phyloP scores from a whole-genome alignment of 2,329 filamentous ascomycete species.

The Beauveria scarabaeidicola region DNA sequence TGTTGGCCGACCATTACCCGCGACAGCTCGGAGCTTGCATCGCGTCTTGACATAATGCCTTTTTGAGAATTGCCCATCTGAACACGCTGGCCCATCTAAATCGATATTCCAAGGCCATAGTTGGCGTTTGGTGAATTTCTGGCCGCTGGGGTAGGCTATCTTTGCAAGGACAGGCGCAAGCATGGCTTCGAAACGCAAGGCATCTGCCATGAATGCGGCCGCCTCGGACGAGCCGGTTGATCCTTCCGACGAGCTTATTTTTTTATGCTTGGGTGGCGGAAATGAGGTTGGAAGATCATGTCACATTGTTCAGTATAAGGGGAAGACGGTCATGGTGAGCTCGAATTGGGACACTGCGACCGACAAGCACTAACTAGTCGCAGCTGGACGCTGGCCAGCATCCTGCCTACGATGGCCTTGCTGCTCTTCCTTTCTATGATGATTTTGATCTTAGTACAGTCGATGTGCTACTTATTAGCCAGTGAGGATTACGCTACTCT shows the following conservation, averaged over 20 bases:
- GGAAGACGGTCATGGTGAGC: constrained; percentile 92
- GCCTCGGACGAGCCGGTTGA: constrained; percentile 78
- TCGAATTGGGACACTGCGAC: neutral
- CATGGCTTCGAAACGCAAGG: constrained; percentile 95
- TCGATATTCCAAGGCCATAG: neutral
- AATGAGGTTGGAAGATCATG: constrained; percentile 97
- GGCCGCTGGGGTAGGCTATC: neutral
- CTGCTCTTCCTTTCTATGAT: constrained; percentile 92
- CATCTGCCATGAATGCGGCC: constrained; percentile 59
- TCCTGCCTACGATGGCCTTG: constrained; percentile 89
- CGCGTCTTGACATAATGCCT: constrained; percentile 11
- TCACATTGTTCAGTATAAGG: constrained; percentile 98
- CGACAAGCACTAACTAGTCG: neutral
- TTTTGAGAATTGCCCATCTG: neutral
- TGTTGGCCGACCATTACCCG: constrained; percentile 21
- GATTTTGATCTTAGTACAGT: constrained; percentile 97
- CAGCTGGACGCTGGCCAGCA: constrained; percentile 96
- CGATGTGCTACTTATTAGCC: constrained; percentile 94
- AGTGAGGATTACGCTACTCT: constrained; percentile 62
- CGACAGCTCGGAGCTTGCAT: neutral
- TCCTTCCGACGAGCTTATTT: constrained; percentile 87
- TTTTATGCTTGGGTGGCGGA: constrained; percentile 85
- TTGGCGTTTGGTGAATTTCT: neutral
- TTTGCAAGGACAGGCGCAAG: constrained; percentile 15
- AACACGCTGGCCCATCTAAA: neutral